These are phyloP conservation scores for Neurospora sp. DNA, from an alignment of 2,329 filamentous ascomycete species.

Conservation along the genomic window DNA sequence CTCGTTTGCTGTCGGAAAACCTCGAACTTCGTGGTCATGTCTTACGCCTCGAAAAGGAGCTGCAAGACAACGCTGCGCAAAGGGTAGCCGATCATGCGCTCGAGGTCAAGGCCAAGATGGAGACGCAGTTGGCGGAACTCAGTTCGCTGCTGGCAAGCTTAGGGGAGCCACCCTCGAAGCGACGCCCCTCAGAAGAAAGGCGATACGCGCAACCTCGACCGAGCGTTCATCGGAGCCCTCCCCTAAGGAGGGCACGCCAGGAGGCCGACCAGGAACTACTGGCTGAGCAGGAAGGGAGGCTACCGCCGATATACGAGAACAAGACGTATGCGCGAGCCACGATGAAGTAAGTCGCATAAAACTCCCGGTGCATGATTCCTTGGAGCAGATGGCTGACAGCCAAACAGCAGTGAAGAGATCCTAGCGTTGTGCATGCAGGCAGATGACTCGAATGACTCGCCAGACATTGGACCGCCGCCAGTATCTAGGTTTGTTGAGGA, in stretches of 20 bases:
- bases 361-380: not conserved
- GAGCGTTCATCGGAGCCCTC: constrained; percentile 33
- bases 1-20: constrained; percentile 69
- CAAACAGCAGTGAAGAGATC: constrained; percentile 48
- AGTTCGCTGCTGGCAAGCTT: constrained; percentile 55
- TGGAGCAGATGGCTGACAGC: constrained; percentile 20
- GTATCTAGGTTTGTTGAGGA: constrained; percentile 49
- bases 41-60: constrained; percentile 56
- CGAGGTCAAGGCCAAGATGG: constrained; percentile 60
- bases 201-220: constrained; percentile 23
- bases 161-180: constrained; percentile 31
- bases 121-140: constrained; percentile 63
- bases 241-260: constrained; percentile 42
- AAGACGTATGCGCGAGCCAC: constrained; percentile 58
- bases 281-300: constrained; percentile 40
- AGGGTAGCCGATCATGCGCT: constrained; percentile 56
- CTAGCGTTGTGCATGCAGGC: constrained; percentile 44
- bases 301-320: constrained; percentile 61
- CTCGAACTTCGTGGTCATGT: constrained; percentile 62
- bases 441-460: constrained; percentile 46
- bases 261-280: constrained; percentile 44
- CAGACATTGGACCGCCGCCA: constrained; percentile 57
- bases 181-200: constrained; percentile 27
- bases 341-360: constrained; percentile 45
- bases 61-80: constrained; percentile 50